Evolutionary conservation across 768 basidiomycete genomes (phyloP).

Genomic region (Piloderma croceum): DNA sequence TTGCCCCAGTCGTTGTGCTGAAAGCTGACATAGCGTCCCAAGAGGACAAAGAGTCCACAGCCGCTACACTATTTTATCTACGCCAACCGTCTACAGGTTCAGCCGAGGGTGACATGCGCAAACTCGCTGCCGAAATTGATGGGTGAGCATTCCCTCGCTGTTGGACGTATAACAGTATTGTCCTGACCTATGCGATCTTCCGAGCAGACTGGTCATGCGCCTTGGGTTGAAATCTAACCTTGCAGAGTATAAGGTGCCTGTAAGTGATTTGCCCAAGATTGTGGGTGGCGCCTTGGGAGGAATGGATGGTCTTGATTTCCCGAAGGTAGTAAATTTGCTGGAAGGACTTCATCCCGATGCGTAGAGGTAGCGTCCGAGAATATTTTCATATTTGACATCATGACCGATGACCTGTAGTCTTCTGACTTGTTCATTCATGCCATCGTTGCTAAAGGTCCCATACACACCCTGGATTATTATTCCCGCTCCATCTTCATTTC

Average conservation of each 20-base stretch:
- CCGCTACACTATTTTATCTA: conserved; percentile 53
- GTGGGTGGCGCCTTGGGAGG: conserved; percentile 44
- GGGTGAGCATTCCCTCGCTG: conserved; percentile 36
- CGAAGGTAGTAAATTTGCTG: conserved; percentile 44
- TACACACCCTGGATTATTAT: too few relatives aligned
- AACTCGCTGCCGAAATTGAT: conserved; percentile 48
- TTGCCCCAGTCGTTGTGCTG: conserved; percentile 56
- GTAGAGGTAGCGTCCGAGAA: too few relatives aligned
- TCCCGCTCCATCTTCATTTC: too few relatives aligned
- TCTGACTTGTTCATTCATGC: too few relatives aligned
- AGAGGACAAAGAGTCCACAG: conserved; percentile 59
- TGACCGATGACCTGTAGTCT: too few relatives aligned
- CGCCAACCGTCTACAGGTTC: conserved; percentile 57
- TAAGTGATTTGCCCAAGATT: conserved; percentile 45
- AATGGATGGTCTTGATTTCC: conserved; percentile 33
- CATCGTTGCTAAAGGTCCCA: too few relatives aligned
- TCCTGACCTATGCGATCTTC: too few relatives aligned
- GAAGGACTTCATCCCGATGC: conserved; percentile 47
- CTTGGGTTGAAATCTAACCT: conserved; percentile 58
- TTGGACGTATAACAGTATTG: too few relatives aligned
- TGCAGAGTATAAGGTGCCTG: conserved; percentile 59
- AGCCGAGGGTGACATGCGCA: conserved; percentile 54
- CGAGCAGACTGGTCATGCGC: conserved; percentile 47
- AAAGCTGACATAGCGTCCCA: conserved; percentile 52
- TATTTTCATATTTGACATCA: too few relatives aligned